Conservation (phyloP, 768 basidiomycete genomes). For the Phlebiopsis gigantea region DNA sequence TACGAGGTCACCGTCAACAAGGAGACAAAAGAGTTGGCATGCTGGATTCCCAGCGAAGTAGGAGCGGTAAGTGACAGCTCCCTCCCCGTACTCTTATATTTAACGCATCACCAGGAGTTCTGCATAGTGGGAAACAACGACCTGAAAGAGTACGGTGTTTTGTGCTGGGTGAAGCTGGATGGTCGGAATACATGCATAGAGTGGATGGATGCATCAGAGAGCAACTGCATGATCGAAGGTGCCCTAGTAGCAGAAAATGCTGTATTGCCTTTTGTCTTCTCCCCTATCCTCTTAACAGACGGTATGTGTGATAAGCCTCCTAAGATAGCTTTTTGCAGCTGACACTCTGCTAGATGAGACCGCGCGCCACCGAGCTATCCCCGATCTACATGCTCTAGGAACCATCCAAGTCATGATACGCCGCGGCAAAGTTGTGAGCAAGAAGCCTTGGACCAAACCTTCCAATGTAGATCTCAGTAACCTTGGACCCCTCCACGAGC, state of each 20-base stretch:
- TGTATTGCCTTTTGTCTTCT: neutral
- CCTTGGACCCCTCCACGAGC: constrained; percentile 14
- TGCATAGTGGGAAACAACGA: neutral
- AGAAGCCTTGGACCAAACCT: neutral
- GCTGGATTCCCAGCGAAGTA: neutral
- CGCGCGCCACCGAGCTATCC: neutral
- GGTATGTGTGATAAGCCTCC: too few relatives aligned
- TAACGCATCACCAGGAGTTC: neutral
- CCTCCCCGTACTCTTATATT: neutral
- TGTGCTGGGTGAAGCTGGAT: neutral
- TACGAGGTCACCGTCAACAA: neutral
- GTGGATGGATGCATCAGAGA: neutral
- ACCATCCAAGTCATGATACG: neutral
- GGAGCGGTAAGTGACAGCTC: neutral
- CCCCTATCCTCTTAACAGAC: neutral
- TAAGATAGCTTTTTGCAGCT: too few relatives aligned
- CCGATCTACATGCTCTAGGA: neutral
- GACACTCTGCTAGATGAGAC: too few relatives aligned
- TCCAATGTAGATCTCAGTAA: neutral
- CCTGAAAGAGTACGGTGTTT: neutral
- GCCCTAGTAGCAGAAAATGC: too few relatives aligned
- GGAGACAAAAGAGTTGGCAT: neutral
- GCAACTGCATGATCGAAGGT: neutral
- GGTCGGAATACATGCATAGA: neutral
- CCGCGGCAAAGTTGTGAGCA: neutral